Evolutionary conservation across 805 yeast genomes (phyloP), one percentile per base, ranked within the genome.

Genomic region (Maudiozyma serrabonitensis): DNA sequence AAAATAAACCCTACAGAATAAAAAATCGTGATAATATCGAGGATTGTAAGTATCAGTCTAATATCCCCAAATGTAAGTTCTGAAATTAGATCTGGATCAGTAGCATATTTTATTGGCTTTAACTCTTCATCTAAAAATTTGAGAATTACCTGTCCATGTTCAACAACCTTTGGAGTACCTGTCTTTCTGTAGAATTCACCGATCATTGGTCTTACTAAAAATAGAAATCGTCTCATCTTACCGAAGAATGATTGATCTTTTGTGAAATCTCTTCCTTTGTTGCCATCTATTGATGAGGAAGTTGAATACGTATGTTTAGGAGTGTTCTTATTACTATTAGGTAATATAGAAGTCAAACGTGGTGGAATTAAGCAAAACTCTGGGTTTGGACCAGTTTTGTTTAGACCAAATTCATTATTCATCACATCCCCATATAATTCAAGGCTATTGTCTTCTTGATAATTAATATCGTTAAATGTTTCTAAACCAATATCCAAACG

Each of bases 161-260:
- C 34, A 4, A 18, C 21, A 1, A 57, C 26, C 28, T 58, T 49
- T 2, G 64, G 64, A 1, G 21, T 39, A 7, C 46, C 46, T 3
- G 41, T 44, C 32, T 44, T 54, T 15, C 51, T 48, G 16, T 47
- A 46, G 18, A 58, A 21, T 4, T 46, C 44, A 1, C 13, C 25
- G 3, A 57, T 21, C 48, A 60, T 56, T 13, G 58, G 56, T 39
- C 64, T 54, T 26, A 49, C 55, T 9, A 59, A 7, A n/a, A 31
- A 52, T 23, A 57, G 43, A 37, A 53, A 52, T 32, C 58, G 45
- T 37, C 53, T 54, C 21, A 54, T 13, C n/a, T 49, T 46, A 0
- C 58, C 55, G 43, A 46, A 44, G 34, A 45, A 50, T 1, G 50
- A 39, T 6, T 44, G 23, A 6, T 50, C 50, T 16, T 32, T 43